These are phyloP conservation scores for Adiantum capillusveneris DNA, from an alignment of 75 land plant genomes.

Conservation along the genomic window DNA sequence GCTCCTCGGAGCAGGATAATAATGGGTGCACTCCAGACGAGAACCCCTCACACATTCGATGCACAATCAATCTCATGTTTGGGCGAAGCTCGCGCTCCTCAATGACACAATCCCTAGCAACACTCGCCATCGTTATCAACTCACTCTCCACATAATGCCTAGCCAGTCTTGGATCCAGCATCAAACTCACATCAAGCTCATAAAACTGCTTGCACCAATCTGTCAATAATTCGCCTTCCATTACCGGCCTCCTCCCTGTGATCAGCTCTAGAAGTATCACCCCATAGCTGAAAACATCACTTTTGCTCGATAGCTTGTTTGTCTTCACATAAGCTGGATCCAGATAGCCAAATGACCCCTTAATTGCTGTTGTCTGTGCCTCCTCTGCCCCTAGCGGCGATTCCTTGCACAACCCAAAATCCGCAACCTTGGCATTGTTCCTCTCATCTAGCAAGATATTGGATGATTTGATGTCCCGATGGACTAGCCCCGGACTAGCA, in stretches of 20 bases:
- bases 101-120: neutral
- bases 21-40: too few species aligned
- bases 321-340: conserved; percentile 34
- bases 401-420: conserved; percentile 36
- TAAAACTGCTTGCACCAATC: neutral
- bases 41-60: too few species aligned
- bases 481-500: conserved; percentile 35
- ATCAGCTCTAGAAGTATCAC: conserved; percentile 32
- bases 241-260: conserved; percentile 25
- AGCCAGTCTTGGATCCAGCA: conserved; percentile 1
- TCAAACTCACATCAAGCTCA: neutral
- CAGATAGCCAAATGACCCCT: conserved; percentile 28
- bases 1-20: too few species aligned
- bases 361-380: conserved; percentile 15
- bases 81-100: neutral
- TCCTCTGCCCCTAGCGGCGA: conserved; percentile 13
- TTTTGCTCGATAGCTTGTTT: conserved; percentile 16
- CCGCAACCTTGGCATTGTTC: conserved; percentile 39
- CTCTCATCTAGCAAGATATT: conserved; percentile 46
- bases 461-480: conserved; percentile 41
- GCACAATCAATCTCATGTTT: too few species aligned
- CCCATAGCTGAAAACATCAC: conserved; percentile 38
- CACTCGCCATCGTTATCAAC: neutral
- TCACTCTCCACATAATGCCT: neutral
- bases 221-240: neutral